phyloP scores from a whole-genome alignment of 371 early-diverging fungal species.

The Syncephalastrum monosporum region DNA sequence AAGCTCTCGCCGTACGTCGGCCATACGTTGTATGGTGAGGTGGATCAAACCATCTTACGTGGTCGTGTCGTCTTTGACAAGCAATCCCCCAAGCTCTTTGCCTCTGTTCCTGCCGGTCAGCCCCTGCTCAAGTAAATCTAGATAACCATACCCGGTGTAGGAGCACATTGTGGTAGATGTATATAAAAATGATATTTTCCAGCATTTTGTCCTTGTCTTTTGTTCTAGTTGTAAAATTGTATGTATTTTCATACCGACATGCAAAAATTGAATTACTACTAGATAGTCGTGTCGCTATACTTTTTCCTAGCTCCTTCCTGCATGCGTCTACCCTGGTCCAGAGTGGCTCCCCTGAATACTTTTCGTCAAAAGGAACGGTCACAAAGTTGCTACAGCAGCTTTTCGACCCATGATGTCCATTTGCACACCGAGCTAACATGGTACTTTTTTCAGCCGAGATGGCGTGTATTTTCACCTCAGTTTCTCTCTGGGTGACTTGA shows the following conservation, averaged over 20 bases:
- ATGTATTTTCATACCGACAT: not conserved
- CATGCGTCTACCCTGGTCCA: too few species aligned
- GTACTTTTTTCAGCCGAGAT: too few species aligned
- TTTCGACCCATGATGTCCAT: too few species aligned
- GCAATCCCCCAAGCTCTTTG: constrained; percentile 9
- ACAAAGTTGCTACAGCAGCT: too few species aligned
- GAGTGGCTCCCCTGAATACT: too few species aligned
- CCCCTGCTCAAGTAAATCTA: constrained; percentile 16
- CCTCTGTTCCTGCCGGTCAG: constrained; percentile 21
- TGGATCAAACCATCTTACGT: constrained; percentile 75
- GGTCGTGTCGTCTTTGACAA: constrained; percentile 61
- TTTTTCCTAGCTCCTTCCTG: too few species aligned
- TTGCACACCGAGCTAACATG: too few species aligned
- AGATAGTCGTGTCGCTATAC: too few species aligned
- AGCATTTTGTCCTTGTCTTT: too few species aligned
- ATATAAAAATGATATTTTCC: constrained; percentile 6
- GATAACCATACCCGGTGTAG: not conserved
- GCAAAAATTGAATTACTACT: not conserved
- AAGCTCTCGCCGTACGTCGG: constrained; percentile 80
- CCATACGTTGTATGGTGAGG: constrained; percentile 57
- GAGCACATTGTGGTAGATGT: not conserved
- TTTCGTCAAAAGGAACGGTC: too few species aligned
- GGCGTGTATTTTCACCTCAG: too few species aligned
- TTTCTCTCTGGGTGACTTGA: too few species aligned
- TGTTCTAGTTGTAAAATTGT: not conserved